Percentiles rank a stretch among this genome's conserved stretches.
These are phyloP conservation scores for Flaveria bidentis DNA, from an alignment of 129 eudicot genomes.

Conservation along the genomic window DNA sequence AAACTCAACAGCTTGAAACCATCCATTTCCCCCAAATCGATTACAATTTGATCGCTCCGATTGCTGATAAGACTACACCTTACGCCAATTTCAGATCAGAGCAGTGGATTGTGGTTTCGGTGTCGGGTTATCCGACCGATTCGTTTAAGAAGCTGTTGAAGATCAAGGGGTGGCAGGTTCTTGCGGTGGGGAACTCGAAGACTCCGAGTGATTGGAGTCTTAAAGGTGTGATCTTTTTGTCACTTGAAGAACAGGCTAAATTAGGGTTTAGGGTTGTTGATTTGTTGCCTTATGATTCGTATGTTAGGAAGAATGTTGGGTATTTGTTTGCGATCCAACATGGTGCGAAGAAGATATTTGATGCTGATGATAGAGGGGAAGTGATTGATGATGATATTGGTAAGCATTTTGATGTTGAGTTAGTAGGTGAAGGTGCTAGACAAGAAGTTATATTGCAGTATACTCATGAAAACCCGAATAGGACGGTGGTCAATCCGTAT, in stretches of 20 bases:
- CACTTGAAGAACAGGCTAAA: neutral
- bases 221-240: slow-evolving; percentile 15
- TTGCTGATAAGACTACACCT: neutral
- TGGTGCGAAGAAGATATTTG: slow-evolving; percentile 37
- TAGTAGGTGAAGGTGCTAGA: slow-evolving; percentile 86
- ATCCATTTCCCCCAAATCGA: slow-evolving; percentile 36
- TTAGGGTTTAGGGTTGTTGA: slow-evolving; percentile 11
- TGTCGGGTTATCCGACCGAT: slow-evolving; percentile 5
- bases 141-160: slow-evolving; percentile 10
- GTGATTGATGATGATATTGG: slow-evolving; percentile 87
- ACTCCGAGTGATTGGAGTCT: slow-evolving; percentile 13
- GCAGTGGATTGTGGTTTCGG: slow-evolving; percentile 20
- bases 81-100: slow-evolving; percentile 8
- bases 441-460: slow-evolving; percentile 87
- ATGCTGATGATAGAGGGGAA: slow-evolving; percentile 92
- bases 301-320: slow-evolving; percentile 18
- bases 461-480: slow-evolving; percentile 77
- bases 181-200: slow-evolving; percentile 7
- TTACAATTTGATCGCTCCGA: slow-evolving; percentile 30
- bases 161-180: slow-evolving; percentile 16
- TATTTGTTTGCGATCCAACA: slow-evolving; percentile 19
- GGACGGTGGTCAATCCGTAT: slow-evolving; percentile 83
- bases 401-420: slow-evolving; percentile 93
- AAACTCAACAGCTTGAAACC: slow-evolving; percentile 35
- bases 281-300: slow-evolving; percentile 17